Base-by-base conservation (phyloP, 2,329 filamentous ascomycete genomes). In the Fusarium albosuccineum region DNA sequence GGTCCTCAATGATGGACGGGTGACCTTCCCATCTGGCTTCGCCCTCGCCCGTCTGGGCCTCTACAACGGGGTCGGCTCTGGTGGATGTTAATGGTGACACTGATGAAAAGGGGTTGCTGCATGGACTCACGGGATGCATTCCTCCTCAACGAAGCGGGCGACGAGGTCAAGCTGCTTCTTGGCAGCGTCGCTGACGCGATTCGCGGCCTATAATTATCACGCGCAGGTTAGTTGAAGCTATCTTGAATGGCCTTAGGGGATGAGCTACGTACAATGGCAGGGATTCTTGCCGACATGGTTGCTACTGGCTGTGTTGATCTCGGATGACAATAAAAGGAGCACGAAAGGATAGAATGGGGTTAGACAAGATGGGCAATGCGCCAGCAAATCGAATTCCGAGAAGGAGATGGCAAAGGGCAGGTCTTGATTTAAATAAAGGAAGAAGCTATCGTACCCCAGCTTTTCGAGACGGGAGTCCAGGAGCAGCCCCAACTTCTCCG, bases 141-240 rank as follows among this genome's bases (percentile, higher is more conserved):
- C 94, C 81, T 97, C 94, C 77, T 98, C 92, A 72, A 99, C 96
- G 75, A 99, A 99, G 80, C 94, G 93, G 83, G 95, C 93, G 71
- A 99, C 92, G 68, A 93, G 77, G 76, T 97, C 94, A 70, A 97
- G 83, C 30, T 91, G 92, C 85, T 92, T 89, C 82, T 91, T 92
- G 53, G 94, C 94, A 74, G 88, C 86, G 62, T 97, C 93, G 82
- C 93, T 97, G 70, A 97, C 92, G 78, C 85, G 84, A 73, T 85
- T 75, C 57, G 78, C 75, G 57, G 82, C 83, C 84, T 86, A 30
- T 22, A 2, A 5, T 29, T 5, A 3, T 13, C 17, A 17, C 7
- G 2, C 5, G 44, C 22, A 4, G 22, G 22, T 74, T 30, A 74
- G 66, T 44, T 42, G 46, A 17, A 17, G 7, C 3, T 60, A 4